A percentile compares a stretch with the other conserved stretches of the same genome.
Conservation (phyloP, 1,139 yeast species). For the Geotrichum candidum region DNA sequence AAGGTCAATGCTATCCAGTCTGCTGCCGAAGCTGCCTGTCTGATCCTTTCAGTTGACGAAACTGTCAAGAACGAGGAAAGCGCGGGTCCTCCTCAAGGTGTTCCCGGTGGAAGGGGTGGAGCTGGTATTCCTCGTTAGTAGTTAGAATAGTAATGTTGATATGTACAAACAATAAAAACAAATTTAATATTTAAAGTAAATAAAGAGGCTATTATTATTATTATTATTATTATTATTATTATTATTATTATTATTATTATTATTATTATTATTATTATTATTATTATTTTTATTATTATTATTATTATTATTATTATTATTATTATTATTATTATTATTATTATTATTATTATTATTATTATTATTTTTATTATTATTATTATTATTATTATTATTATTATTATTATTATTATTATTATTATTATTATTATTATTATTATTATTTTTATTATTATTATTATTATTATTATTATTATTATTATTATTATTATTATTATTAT, state of each 20-base stretch:
- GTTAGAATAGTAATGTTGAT: background rate
- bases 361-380: background rate
- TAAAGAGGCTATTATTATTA: background rate
- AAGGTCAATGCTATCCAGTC: constrained; percentile 89
- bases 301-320: background rate
- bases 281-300: background rate
- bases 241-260: background rate
- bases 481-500: background rate
- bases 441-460: background rate
- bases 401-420: background rate
- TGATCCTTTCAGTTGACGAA: constrained; percentile 90
- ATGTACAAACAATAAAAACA: background rate
- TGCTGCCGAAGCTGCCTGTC: constrained; percentile 96
- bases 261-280: background rate
- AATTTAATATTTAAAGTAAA: background rate
- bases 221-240: background rate
- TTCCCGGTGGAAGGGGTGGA: constrained; percentile 21
- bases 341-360: background rate
- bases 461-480: background rate
- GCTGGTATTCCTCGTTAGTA: constrained; percentile 19
- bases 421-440: background rate
- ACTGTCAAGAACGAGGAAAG: constrained; percentile 76
- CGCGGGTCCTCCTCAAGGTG: constrained; percentile 33
- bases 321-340: background rate
- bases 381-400: background rate